Base-by-base conservation (phyloP, 116 monocot species). In the Thalassia testudinum region DNA sequence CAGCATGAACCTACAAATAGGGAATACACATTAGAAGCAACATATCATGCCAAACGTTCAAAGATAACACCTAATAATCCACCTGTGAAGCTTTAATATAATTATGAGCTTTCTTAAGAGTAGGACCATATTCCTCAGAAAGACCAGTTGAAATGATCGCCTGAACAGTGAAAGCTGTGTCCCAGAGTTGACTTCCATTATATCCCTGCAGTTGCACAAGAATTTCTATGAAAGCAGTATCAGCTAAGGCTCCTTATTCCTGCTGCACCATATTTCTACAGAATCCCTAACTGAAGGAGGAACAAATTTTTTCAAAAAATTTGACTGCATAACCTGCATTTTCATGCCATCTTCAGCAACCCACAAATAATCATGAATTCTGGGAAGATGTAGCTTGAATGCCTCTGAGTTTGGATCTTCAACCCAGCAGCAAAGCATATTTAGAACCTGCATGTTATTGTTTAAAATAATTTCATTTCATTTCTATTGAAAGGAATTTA, bases 261-360 rank as follows among this genome's bases (percentile, higher is more conserved):
- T n/a, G n/a, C n/a, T n/a, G n/a, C n/a, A n/a, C n/a, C n/a, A n/a
- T n/a, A n/a, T n/a, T n/a, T n/a, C n/a, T n/a, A n/a, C n/a, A n/a
- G n/a, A n/a, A n/a, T n/a, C n/a, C n/a, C n/a, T n/a, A n/a, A n/a
- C n/a, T n/a, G n/a, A n/a, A n/a, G n/a, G n/a, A n/a, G n/a, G n/a
- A n/a, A n/a, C n/a, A n/a, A n/a, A n/a, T n/a, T n/a, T n/a, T n/a
- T n/a, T n/a, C 19, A 25, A 25, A 17, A 25, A 14, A 52, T 27
- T 16, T 24, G 15, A 15, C 24, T n/a, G n/a, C n/a, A n/a, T n/a
- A 21, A 83, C 88, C 81, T 91, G 91, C 85, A 85, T 81, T 66
- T 91, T 91, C 86, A 91, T 86, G 73, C 91, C 91, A 78, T 91
- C 91, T 79, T 91, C 91, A 53, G 91, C 86, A 50, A 91, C 11